phyloP scores from a whole-genome alignment of 371 early-diverging fungal genomes.

The Saksenaea vasiformis region DNA sequence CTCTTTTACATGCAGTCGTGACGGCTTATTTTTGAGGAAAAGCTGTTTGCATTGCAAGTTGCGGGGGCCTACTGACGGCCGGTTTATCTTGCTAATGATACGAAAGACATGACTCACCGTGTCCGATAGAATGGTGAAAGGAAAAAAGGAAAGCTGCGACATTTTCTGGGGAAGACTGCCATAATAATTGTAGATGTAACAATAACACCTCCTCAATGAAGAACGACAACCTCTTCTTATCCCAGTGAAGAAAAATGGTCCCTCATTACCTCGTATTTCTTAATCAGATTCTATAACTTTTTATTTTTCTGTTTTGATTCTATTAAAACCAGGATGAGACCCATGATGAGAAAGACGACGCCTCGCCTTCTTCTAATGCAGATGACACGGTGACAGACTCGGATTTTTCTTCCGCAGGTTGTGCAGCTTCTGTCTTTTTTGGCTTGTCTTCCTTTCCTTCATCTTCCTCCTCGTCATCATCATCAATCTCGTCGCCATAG shows the following conservation, averaged over 20 bases:
- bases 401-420: slow-evolving; percentile 8
- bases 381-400: slow-evolving; percentile 4
- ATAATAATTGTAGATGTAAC: too few relatives aligned
- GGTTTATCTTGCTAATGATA: too few relatives aligned
- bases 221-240: too few relatives aligned
- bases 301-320: not conserved
- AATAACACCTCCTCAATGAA: too few relatives aligned
- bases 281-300: not conserved
- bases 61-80: too few relatives aligned
- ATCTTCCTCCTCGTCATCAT: slow-evolving; percentile 58
- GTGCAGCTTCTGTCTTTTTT: slow-evolving; percentile 3
- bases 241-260: too few relatives aligned
- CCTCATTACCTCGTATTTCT: too few relatives aligned
- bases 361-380: slow-evolving; percentile 14
- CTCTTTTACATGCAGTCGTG: not conserved
- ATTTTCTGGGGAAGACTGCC: too few relatives aligned
- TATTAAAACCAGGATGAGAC: slow-evolving; percentile 18
- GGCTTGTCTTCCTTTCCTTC: slow-evolving; percentile 22
- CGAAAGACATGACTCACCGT: too few relatives aligned
- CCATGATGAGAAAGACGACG: slow-evolving; percentile 9
- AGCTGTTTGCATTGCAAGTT: not conserved
- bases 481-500: slow-evolving; percentile 69
- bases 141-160: too few relatives aligned
- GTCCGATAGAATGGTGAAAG: too few relatives aligned
- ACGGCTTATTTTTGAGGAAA: not conserved